Percentiles rank a stretch among this genome's conserved stretches.
Conservation (phyloP, 306 rosid species). For the Canavalia gladiata region DNA sequence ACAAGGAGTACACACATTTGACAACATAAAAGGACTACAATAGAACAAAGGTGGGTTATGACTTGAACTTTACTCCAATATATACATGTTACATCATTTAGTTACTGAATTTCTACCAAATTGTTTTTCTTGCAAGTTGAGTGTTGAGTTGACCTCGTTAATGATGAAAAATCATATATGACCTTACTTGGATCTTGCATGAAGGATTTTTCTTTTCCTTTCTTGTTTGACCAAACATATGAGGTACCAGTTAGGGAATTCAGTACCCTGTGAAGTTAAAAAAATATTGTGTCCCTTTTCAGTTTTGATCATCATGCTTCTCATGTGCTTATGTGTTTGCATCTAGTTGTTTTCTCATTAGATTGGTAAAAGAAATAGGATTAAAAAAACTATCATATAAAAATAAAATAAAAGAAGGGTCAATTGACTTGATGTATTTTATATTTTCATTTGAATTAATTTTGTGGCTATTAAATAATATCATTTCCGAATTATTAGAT, state of each 20-base stretch:
- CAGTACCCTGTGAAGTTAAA: no score
- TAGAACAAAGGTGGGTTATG: background rate
- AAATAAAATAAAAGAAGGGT: background rate
- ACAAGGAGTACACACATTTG: background rate
- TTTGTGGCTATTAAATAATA: background rate
- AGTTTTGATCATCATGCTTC: background rate
- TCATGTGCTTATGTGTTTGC: background rate
- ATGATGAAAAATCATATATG: background rate
- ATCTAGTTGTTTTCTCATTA: background rate
- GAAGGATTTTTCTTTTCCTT: background rate
- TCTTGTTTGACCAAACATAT: conserved; percentile 16
- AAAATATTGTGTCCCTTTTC: background rate
- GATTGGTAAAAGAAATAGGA: background rate
- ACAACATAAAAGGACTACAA: background rate
- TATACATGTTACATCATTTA: background rate
- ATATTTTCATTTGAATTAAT: background rate
- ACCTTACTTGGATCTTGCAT: conserved; percentile 25
- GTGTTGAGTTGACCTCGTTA: conserved; percentile 3
- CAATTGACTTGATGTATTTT: background rate
- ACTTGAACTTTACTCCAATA: background rate
- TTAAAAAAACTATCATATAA: background rate
- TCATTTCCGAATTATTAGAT: background rate
- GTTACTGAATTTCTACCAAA: background rate
- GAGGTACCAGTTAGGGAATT: no score
- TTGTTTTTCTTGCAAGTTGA: background rate